A percentile compares a stretch with the other conserved stretches of the same genome.
phyloP scores from a whole-genome alignment of 2,329 filamentous ascomycete species.

The Lasiodiplodia sp. region DNA sequence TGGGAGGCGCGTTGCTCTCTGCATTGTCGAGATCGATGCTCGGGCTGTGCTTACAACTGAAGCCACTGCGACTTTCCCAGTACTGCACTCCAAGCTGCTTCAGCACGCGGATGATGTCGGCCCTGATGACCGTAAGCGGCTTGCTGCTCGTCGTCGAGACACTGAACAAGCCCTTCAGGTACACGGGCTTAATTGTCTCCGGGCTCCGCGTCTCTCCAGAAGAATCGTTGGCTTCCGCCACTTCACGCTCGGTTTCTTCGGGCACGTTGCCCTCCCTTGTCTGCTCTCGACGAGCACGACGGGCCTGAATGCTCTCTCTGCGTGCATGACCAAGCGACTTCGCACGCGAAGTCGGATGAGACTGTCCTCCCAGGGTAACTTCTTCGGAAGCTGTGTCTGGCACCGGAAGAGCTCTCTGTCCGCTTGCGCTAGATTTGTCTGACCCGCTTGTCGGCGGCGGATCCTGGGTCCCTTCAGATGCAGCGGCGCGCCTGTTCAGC shows the following conservation, averaged over 20 bases:
- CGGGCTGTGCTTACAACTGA: constrained; percentile 85
- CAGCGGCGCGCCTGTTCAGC: constrained; percentile 61
- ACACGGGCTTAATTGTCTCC: constrained; percentile 91
- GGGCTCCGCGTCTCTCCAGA: constrained; percentile 60
- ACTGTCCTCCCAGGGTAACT: constrained; percentile 43
- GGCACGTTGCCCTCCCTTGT: constrained; percentile 78
- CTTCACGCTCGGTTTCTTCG: constrained; percentile 87
- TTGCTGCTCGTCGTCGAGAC: constrained; percentile 96
- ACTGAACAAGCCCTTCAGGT: constrained; percentile 94
- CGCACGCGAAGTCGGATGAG: constrained; percentile 61
- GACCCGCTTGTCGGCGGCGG: constrained; percentile 79
- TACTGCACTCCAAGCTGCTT: constrained; percentile 90
- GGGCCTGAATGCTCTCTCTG: constrained; percentile 89
- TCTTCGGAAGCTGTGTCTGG: constrained; percentile 60
- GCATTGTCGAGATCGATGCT: constrained; percentile 84
- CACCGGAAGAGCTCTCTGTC: constrained; percentile 54
- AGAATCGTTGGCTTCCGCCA: constrained; percentile 63
- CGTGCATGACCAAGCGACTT: constrained; percentile 90
- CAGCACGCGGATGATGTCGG: constrained; percentile 89
- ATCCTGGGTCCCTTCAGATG: constrained; percentile 40
- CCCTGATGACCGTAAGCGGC: constrained; percentile 81
- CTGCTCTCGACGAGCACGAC: constrained; percentile 77
- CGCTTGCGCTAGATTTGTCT: constrained; percentile 70
- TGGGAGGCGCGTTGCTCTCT: constrained; percentile 56
- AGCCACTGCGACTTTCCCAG: constrained; percentile 90